These are phyloP conservation scores for Paramarasmius palmivorus DNA, from an alignment of 1,284 basidiomycete species.

Conservation along the genomic window DNA sequence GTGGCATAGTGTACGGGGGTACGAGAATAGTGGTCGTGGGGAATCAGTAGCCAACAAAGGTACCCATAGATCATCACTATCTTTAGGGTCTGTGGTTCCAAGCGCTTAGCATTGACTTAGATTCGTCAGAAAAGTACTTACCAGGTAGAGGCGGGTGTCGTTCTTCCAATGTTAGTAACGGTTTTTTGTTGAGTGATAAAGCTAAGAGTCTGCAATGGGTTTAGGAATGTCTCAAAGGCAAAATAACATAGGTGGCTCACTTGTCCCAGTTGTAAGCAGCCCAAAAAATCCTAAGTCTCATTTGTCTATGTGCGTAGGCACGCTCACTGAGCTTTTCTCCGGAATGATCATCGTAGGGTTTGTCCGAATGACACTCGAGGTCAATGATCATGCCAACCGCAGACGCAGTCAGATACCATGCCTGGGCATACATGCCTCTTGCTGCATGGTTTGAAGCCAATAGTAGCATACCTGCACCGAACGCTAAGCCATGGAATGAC, in stretches of 20 bases:
- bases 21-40: slow-evolving; percentile 11
- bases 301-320: slow-evolving; percentile 6
- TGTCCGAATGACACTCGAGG: slow-evolving; percentile 16
- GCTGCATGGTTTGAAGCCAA: slow-evolving; percentile 17
- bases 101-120: background rate
- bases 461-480: slow-evolving; percentile 12
- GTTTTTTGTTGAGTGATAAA: slow-evolving; percentile 12
- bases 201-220: slow-evolving; percentile 11
- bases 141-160: slow-evolving; percentile 14
- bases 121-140: background rate
- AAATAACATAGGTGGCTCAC: background rate
- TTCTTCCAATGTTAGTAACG: slow-evolving; percentile 9
- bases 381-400: slow-evolving; percentile 18
- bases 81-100: slow-evolving; percentile 2
- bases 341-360: background rate
- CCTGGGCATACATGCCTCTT: slow-evolving; percentile 15
- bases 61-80: slow-evolving; percentile 8
- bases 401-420: slow-evolving; percentile 14
- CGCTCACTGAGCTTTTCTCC: slow-evolving; percentile 6
- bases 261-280: slow-evolving; percentile 18
- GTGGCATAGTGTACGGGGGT: slow-evolving; percentile 14
- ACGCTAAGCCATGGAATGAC: background rate
- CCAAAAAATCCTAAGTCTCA: slow-evolving; percentile 15
- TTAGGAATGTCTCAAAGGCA: background rate
- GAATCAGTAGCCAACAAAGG: slow-evolving; percentile 11